Conservation (phyloP, 305 asterid species). For the Nicotiana rustica region DNA sequence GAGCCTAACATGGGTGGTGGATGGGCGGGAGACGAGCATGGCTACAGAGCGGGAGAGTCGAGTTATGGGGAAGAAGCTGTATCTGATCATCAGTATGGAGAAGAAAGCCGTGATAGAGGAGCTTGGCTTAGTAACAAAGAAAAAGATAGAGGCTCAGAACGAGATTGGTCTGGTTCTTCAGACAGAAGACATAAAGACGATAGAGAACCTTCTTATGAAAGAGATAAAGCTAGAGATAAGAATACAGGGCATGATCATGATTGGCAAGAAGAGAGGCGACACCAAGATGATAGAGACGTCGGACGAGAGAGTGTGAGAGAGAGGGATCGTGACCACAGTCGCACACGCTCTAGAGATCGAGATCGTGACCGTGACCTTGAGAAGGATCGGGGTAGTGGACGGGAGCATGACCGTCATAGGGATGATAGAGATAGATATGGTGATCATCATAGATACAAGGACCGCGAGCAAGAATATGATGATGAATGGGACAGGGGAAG, state of each 20-base stretch:
- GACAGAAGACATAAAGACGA: slow-evolving; percentile 82
- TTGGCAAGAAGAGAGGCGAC: slow-evolving; percentile 62
- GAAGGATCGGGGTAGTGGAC: slow-evolving; percentile 37
- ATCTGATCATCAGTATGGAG: slow-evolving; percentile 76
- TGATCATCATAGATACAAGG: slow-evolving; percentile 67
- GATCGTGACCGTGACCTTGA: slow-evolving; percentile 53
- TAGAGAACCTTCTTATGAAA: slow-evolving; percentile 67
- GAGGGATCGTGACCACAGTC: slow-evolving; percentile 45
- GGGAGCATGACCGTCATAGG: slow-evolving; percentile 55
- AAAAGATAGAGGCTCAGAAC: slow-evolving; percentile 75
- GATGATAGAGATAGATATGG: slow-evolving; percentile 69
- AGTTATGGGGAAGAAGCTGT: slow-evolving; percentile 81
- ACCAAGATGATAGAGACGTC: slow-evolving; percentile 65
- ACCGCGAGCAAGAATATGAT: slow-evolving; percentile 65
- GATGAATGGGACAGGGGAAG: slow-evolving; percentile 72
- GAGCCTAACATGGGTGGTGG: slow-evolving; percentile 82
- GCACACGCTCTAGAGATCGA: slow-evolving; percentile 46
- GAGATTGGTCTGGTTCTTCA: slow-evolving; percentile 82
- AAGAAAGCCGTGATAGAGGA: slow-evolving; percentile 71
- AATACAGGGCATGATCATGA: slow-evolving; percentile 59
- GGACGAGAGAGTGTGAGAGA: slow-evolving; percentile 71
- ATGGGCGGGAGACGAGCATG: slow-evolving; percentile 77
- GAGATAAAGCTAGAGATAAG: slow-evolving; percentile 63
- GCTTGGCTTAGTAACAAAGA: slow-evolving; percentile 66
- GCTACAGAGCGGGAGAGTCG: slow-evolving; percentile 76